Evolutionary conservation across 495 filamentous ascomycete genomes (phyloP), one percentile per base, ranked within the genome.

Genomic region (Hyphodiscus hymeniophilus): DNA sequence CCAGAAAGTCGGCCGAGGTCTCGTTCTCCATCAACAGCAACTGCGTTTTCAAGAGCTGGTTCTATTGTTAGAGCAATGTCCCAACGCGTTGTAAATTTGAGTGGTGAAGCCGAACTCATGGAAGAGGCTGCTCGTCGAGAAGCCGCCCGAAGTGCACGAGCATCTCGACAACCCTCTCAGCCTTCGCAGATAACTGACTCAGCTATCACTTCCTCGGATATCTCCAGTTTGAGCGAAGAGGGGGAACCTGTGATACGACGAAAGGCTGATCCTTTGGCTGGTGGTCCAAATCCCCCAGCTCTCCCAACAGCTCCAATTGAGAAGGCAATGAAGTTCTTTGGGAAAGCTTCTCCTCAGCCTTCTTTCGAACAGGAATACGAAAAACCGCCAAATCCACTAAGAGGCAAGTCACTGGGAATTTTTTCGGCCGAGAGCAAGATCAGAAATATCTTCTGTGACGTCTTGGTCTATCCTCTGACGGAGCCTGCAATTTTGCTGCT

Each of bases 1-100:
- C 75, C 75, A 12, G 63, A 52, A 28, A 68, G 70, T 22, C 57
- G 61, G 31, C 63, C 63, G 24, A 58, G 71, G 48, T 95, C 90
- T 3, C 72, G 80, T 3, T 80, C 80, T n/a, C 58, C 58, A 61
- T 59, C 48, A 47, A 51, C 38, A 66, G 74, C 36, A 66, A 69
- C 22, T 60, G 77, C 7, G 76, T 72, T 41, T 77, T 82, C 34
- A 81, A 72, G 87, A 55, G 87, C 92, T 45, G 85, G 89, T 26
- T 94, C 90, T 3, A 92, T 97, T 58, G 82, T 99, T 65, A 85
- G 89, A 55, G 89, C 89, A 55, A 94, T 97, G 80, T 96, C 94
- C 16, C 89, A 95, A 66, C 89, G 92, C 64, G 89, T 99, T 47
- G 92, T 97, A 58, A 96, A 95, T 61, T 72, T 99, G 48, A 94